Percentiles rank a stretch among this genome's conserved stretches.
These are phyloP conservation scores for Ceratobasidium theobromae DNA, from an alignment of 1,284 basidiomycete species.

Conservation along the genomic window DNA sequence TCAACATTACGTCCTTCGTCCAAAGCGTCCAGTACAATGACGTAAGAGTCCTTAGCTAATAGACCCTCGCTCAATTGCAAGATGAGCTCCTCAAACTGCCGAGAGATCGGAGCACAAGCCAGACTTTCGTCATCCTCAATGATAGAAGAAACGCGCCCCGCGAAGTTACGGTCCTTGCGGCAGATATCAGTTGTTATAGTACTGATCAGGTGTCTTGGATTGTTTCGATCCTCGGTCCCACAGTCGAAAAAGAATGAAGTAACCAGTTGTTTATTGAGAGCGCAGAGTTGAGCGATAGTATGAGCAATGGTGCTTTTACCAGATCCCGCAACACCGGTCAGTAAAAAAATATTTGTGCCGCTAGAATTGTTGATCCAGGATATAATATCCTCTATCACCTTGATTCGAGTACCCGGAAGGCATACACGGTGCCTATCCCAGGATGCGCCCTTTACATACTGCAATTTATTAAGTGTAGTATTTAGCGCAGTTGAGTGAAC, in stretches of 20 bases:
- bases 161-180: background rate
- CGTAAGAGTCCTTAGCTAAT: background rate
- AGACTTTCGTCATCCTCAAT: background rate
- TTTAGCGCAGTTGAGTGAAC: no score
- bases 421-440: background rate
- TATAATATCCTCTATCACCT: background rate
- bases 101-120: background rate
- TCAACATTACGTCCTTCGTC: slow-evolving; percentile 5
- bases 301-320: slow-evolving; percentile 19
- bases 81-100: background rate
- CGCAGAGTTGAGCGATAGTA: background rate
- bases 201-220: background rate
- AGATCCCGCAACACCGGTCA: no score
- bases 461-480: slow-evolving; percentile 1
- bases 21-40: slow-evolving; percentile 10
- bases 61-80: background rate
- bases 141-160: background rate
- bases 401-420: background rate
- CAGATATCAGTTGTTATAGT: slow-evolving; percentile 4
- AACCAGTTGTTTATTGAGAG: background rate
- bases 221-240: background rate
- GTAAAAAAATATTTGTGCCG: background rate
- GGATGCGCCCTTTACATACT: background rate
- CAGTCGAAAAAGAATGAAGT: no score
- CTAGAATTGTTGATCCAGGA: background rate